Percentiles rank a stretch among this genome's conserved stretches.
Conservation (phyloP, 768 basidiomycete genomes). For the Leccinum obscurum region DNA sequence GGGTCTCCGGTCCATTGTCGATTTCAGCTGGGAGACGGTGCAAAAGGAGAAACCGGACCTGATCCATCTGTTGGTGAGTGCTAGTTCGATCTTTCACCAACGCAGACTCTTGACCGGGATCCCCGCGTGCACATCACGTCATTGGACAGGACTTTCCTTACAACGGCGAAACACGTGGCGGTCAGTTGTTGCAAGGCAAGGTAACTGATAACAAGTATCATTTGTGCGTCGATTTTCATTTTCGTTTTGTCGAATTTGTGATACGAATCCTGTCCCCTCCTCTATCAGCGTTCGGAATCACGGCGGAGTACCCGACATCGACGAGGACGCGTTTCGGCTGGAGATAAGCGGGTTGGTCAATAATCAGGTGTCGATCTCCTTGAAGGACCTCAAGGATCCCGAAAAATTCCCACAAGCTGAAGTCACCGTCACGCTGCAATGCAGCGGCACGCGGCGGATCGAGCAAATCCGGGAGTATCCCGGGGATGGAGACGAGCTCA, state of each 20-base stretch:
- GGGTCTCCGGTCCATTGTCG: conserved; percentile 45
- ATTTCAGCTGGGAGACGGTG: conserved; percentile 50
- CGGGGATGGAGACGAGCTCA: conserved; percentile 54
- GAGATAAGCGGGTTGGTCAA: conserved; percentile 55
- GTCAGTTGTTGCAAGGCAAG: conserved; percentile 44
- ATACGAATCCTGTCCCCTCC: background rate
- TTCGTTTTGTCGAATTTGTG: background rate
- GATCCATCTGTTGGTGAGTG: conserved; percentile 41
- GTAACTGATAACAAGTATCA: conserved; percentile 50
- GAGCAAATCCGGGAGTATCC: conserved; percentile 54
- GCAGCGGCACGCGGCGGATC: conserved; percentile 52
- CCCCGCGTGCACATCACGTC: background rate
- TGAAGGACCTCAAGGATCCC: conserved; percentile 51
- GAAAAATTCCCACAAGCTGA: conserved; percentile 35
- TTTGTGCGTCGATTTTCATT: conserved; percentile 39
- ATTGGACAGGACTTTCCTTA: conserved; percentile 47
- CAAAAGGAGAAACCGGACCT: conserved; percentile 52
- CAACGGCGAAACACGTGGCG: conserved; percentile 51
- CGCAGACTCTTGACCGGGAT: background rate
- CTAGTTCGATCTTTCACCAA: background rate
- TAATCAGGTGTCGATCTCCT: conserved; percentile 40
- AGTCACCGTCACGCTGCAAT: conserved; percentile 55
- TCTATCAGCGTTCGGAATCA: conserved; percentile 51
- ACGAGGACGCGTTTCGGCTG: conserved; percentile 47
- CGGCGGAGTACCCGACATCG: conserved; percentile 51